Conservation (phyloP, 2,329 filamentous ascomycete genomes). For the Penicillium fuscoglaucum region DNA sequence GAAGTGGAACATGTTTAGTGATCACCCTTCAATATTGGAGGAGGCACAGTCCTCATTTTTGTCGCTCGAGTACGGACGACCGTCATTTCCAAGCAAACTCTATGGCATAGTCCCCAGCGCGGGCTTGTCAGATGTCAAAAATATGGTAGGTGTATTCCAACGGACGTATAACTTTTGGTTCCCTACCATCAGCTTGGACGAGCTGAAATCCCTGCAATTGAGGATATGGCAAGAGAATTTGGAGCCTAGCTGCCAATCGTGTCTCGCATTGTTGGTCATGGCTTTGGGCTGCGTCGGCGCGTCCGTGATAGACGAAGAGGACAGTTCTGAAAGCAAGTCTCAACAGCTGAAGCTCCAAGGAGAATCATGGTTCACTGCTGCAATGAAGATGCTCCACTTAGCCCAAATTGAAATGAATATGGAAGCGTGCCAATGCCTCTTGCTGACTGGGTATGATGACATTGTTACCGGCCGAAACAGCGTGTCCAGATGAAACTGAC, state of each 20-base stretch:
- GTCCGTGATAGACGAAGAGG: constrained; percentile 2
- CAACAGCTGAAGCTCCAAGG: constrained; percentile 5
- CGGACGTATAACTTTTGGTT: constrained; percentile 14
- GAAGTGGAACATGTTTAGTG: not conserved
- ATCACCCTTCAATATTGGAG: constrained; percentile 1
- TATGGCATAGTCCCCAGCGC: constrained; percentile 8
- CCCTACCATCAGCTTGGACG: constrained; percentile 9
- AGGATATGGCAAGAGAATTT: constrained; percentile 7
- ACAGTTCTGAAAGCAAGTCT: not conserved
- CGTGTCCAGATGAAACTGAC: not conserved
- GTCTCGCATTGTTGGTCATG: constrained; percentile 12
- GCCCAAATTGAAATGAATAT: constrained; percentile 13
- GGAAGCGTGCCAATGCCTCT: constrained; percentile 11
- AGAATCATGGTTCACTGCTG: constrained; percentile 9
- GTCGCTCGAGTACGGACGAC: constrained; percentile 2
- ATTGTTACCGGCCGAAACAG: not conserved
- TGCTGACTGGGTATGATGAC: constrained; percentile 7
- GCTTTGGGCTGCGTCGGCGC: constrained; percentile 12
- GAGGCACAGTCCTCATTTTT: constrained; percentile 5
- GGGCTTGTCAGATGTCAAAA: constrained; percentile 7
- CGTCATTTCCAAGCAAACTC: constrained; percentile 1
- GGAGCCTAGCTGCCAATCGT: constrained; percentile 9
- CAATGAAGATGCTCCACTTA: constrained; percentile 13
- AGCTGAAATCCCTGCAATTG: constrained; percentile 1
- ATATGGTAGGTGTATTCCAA: constrained; percentile 5